A percentile compares a stretch with the other conserved stretches of the same genome.
Conservation (phyloP, 2,329 filamentous ascomycete species). For the Fusarium dimerum region DNA sequence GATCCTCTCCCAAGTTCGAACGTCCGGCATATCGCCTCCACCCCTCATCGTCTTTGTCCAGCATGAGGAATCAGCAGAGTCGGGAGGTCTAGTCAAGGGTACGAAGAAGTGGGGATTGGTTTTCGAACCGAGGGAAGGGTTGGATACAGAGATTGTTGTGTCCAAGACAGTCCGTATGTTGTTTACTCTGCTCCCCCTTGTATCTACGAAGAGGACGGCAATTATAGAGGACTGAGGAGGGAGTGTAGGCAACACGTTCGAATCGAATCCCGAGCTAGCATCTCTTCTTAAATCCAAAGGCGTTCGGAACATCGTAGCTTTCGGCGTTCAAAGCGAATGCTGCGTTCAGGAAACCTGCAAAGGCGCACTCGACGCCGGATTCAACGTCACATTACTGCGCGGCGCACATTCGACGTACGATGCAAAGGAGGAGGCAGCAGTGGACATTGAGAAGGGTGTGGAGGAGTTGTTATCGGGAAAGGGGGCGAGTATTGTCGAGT, state of each 20-base stretch:
- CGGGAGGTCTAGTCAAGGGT: constrained; percentile 6
- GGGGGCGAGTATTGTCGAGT: constrained; percentile 3
- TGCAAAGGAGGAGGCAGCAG: background rate
- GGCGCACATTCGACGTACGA: constrained; percentile 17
- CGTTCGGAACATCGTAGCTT: constrained; percentile 8
- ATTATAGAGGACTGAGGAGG: background rate
- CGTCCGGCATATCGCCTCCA: background rate
- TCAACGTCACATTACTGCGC: constrained; percentile 8
- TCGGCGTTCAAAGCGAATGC: constrained; percentile 17
- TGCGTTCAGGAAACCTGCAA: constrained; percentile 14
- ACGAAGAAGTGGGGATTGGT: constrained; percentile 6
- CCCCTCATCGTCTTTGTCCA: constrained; percentile 14
- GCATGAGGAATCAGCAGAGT: constrained; percentile 10
- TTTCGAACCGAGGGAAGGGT: constrained; percentile 2
- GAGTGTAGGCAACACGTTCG: constrained; percentile 9
- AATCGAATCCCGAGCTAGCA: constrained; percentile 7
- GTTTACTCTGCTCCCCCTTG: background rate
- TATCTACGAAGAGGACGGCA: background rate
- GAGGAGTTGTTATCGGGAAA: constrained; percentile 3
- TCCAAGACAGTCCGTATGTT: constrained; percentile 8
- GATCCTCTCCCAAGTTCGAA: constrained; percentile 5
- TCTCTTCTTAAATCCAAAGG: constrained; percentile 1
- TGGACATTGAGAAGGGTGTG: constrained; percentile 5
- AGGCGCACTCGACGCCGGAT: constrained; percentile 13
- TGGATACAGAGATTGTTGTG: constrained; percentile 4